Percentiles rank a stretch among this genome's conserved stretches.
Conservation (phyloP, 441 rosid species). For the Hura crepitans region DNA sequence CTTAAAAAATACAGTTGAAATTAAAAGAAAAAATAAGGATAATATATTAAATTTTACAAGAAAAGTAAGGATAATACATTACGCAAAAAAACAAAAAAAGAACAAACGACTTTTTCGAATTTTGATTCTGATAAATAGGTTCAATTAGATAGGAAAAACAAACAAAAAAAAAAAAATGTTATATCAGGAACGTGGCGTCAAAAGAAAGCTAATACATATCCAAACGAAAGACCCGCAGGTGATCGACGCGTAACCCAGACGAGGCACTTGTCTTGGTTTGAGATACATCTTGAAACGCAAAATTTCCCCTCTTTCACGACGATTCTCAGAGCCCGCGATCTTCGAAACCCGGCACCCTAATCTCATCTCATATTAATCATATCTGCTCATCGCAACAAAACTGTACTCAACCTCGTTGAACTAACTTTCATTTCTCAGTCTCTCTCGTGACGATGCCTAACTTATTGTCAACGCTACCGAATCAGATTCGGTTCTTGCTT, state of each 20-base stretch:
- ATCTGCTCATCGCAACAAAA: conserved; percentile 2
- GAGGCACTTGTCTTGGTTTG: neutral
- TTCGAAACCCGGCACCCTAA: conserved; percentile 3
- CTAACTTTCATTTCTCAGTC: conserved; percentile 25
- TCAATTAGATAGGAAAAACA: neutral
- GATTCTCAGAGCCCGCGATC: conserved; percentile 17
- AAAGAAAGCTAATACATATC: neutral
- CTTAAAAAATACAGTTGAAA: too few species aligned
- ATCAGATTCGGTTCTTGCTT: conserved; percentile 73
- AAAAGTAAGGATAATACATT: too few species aligned
- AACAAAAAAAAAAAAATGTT: neutral
- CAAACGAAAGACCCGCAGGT: conserved; percentile 6
- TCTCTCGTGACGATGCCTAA: conserved; percentile 43
- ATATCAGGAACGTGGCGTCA: neutral
- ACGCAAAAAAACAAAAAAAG: too few species aligned
- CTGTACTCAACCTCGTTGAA: conserved; percentile 5
- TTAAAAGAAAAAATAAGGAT: too few species aligned
- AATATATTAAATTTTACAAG: too few species aligned
- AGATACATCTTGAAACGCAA: neutral
- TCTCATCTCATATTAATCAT: neutral
- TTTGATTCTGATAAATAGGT: too few species aligned
- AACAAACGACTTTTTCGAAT: too few species aligned
- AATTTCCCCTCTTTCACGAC: conserved; percentile 6
- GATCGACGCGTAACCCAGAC: neutral
- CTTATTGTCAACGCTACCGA: conserved; percentile 47